Evolutionary conservation across 495 filamentous ascomycete genomes (phyloP), one percentile per base, ranked within the genome.

Genomic region (Neurospora sp.): DNA sequence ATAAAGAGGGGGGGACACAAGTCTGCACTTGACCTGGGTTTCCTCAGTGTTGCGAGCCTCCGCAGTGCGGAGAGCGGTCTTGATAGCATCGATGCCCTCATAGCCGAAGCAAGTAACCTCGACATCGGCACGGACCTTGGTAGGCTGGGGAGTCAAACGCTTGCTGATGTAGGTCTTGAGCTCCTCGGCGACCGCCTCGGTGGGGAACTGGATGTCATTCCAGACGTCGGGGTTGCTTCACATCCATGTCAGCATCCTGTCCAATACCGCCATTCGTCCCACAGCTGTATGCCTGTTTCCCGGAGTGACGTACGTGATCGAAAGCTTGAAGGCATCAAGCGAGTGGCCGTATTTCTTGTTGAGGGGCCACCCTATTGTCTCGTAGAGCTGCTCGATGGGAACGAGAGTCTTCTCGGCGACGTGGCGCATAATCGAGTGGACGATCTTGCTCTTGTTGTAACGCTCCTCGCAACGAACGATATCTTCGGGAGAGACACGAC

Each of bases 361-460:
- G 81, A 99, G 85, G 8, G 96, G 96, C 96, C 96, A 99, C 62
- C 89, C 94, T 83, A 99, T 98, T 75, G 86, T 90, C 86, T 95
- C 89, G 83, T 99, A 98, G 71, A 99, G 89, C 54, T 88, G 86
- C 86, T 98, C 94, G 80, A 99, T 96, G 19, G 96, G 94, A 31
- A 91, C 94, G 80, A 91, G 90, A 38, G 94, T 97, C 84, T 97
- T 98, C 87, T 99, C 96, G 71, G 96, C 95, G 62, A 98, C 96
- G 81, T 99, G 96, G 75, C 96, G 90, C 90, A 98, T 92, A 81
- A 99, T 98, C 5, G 92, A 95, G 84, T 98, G 95, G 70, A 98
- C 96, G 85, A 97, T 94, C 86, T 99, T 99, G 86, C 92, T 93
- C 89, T 99, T 99, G 89, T 99, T 99, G 86, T 97, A 99, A 43